Conservation (phyloP, 768 basidiomycete genomes). For the Boletus reticuloceps region DNA sequence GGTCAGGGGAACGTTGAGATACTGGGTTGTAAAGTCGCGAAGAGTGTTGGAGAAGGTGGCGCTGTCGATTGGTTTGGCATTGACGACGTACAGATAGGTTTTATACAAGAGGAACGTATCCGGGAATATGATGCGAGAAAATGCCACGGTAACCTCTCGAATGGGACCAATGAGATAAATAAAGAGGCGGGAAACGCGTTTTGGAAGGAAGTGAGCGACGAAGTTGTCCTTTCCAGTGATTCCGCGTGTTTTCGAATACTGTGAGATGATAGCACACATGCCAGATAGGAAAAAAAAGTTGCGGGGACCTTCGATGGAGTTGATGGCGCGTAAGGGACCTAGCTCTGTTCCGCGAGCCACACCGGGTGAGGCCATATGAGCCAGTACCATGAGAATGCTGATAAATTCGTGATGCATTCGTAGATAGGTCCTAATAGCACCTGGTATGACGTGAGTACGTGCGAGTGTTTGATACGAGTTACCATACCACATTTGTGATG, state of each 20-base stretch:
- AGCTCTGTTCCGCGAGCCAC: not conserved
- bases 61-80: no score
- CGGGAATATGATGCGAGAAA: not conserved
- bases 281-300: not conserved
- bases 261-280: not conserved
- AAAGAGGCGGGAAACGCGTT: not conserved
- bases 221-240: not conserved
- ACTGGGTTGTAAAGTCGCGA: no score
- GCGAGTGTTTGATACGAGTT: no score
- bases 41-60: no score
- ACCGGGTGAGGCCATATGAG: not conserved
- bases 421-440: not conserved
- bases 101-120: no score
- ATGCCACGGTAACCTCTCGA: not conserved
- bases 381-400: not conserved
- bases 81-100: no score
- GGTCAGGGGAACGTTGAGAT: not conserved
- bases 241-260: not conserved
- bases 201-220: not conserved
- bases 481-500: no score
- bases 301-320: not conserved
- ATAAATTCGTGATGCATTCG: not conserved
- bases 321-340: not conserved
- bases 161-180: constrained; percentile 2
- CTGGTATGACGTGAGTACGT: no score